A percentile compares a stretch with the other conserved stretches of the same genome.
phyloP scores from a whole-genome alignment of 441 rosid genomes.

The Euphorbia corollata region DNA sequence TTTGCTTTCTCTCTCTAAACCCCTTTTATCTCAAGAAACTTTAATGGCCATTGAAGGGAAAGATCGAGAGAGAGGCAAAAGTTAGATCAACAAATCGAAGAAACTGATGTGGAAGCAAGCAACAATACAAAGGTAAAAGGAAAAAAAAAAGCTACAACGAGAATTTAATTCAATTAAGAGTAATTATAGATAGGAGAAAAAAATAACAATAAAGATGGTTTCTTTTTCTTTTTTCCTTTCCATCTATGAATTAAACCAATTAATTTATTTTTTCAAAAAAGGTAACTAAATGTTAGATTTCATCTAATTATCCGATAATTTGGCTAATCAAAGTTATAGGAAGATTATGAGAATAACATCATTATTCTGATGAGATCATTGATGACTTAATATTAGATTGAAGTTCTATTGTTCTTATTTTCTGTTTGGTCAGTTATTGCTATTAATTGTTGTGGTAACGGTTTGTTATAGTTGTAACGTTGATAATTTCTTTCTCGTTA shows the following conservation, averaged over 20 bases:
- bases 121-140: constrained; percentile 27
- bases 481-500: no score
- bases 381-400: not conserved
- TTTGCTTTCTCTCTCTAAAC: constrained; percentile 32
- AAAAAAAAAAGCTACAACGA: constrained; percentile 8
- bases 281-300: not conserved
- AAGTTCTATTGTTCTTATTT: no score
- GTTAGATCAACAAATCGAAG: constrained; percentile 85
- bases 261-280: not conserved
- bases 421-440: no score
- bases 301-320: constrained; percentile 19
- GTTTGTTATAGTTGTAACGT: no score
- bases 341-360: not conserved
- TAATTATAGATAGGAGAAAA: constrained; percentile 15
- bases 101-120: constrained; percentile 39
- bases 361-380: constrained; percentile 4
- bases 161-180: constrained; percentile 15
- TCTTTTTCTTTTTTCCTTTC: constrained; percentile 10
- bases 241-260: not conserved
- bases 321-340: not conserved
- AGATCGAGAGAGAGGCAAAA: constrained; percentile 44
- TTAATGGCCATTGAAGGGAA: constrained; percentile 45
- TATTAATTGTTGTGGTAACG: no score
- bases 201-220: constrained; percentile 10
- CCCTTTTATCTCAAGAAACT: constrained; percentile 32